Evolutionary conservation across 352 stramenopile genomes (phyloP), one percentile per base, ranked within the genome.

Genomic region (Phytopythium aichiense): DNA sequence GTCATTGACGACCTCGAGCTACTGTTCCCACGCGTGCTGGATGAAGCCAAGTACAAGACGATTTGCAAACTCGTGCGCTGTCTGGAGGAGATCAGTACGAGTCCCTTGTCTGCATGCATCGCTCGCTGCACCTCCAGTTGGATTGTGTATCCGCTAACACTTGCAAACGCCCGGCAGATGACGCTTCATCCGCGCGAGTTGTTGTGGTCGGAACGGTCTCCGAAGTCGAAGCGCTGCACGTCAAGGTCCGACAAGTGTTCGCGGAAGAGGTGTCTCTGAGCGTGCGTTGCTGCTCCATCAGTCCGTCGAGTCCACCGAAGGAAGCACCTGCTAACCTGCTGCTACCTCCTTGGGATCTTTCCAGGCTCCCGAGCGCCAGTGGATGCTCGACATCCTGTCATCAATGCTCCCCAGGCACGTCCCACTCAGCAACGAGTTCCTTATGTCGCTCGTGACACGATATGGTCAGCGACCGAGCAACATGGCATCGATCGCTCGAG

Each of bases 401-500:
- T 81, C 74, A 1, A 64, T 91, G 23, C 51, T 86, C 9, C 79
- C 80, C 2, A 37, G 55, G 1, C 61, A 61, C 0, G 54, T 74
- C 7, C n/a, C 61, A 16, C 50, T 92, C 12, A 69, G 69, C 15
- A 67, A 69, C 20, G 71, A 85, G 46, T 75, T 87, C 60, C 72
- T 87, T 12, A 63, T 78, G 53, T 88, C 79, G 0, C 66, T 90
- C 31, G 75, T 80, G 7, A 73, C 91, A 45, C 86, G 87, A 4
- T 91, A 88, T 58, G 84, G 87, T n/a, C 87, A 95, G 51, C 75
- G 76, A 35, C 83, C 83, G 40, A 92, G 87, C 64, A 82, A 90
- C 35, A 79, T 95, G 23, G 67, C 70, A 15, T 74, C 78, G 0
- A 83, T 91, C 6, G 77, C 73, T 49, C 73, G 76, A 43, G 62